Conservation (phyloP, 257 asterid genomes). For the Euphrasia confusa region DNA sequence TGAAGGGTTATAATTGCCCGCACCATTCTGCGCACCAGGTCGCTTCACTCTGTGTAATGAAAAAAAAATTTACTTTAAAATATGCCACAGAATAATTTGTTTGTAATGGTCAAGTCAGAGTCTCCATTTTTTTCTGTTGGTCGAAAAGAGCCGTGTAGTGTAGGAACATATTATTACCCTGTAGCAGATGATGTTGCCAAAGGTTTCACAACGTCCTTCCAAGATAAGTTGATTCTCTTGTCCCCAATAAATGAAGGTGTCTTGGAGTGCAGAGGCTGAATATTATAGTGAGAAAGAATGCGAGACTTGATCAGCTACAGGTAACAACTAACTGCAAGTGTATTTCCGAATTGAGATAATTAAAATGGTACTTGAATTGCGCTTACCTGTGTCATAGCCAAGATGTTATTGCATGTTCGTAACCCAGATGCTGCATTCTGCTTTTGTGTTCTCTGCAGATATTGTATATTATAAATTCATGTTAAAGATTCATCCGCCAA, state of each 20-base stretch:
- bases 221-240: constrained; percentile 66
- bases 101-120: constrained; percentile 4
- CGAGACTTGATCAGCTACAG: constrained; percentile 19
- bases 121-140: neutral
- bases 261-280: constrained; percentile 76
- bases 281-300: neutral
- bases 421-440: constrained; percentile 69
- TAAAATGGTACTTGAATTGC: constrained; percentile 6
- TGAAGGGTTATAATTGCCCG: constrained; percentile 29
- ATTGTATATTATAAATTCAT: constrained; percentile 16
- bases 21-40: constrained; percentile 41
- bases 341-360: constrained; percentile 2
- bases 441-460: constrained; percentile 65
- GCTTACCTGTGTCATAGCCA: constrained; percentile 77
- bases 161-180: constrained; percentile 43
- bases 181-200: constrained; percentile 39
- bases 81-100: neutral
- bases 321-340: constrained; percentile 5
- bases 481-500: constrained; percentile 12
- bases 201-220: constrained; percentile 73
- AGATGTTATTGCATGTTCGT: constrained; percentile 81
- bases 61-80: neutral
- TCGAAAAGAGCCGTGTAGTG: neutral
- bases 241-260: constrained; percentile 82
- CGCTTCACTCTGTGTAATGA: constrained; percentile 57